phyloP scores from a whole-genome alignment of 2,329 filamentous ascomycete species.

The Monosporascus sp. region DNA sequence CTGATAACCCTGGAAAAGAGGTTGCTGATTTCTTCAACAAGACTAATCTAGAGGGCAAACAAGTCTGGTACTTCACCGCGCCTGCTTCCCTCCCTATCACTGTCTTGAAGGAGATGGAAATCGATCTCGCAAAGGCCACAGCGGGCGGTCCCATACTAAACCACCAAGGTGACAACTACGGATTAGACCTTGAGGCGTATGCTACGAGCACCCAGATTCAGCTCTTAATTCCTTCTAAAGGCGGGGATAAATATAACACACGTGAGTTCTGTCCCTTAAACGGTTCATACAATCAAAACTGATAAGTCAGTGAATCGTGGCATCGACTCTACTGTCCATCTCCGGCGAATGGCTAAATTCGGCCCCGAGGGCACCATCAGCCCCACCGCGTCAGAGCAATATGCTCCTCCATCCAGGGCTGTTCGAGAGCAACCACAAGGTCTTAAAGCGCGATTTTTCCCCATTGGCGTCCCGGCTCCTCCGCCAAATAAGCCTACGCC shows the following conservation, averaged over 20 bases:
- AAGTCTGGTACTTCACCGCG: conserved; percentile 76
- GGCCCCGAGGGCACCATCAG: conserved; percentile 33
- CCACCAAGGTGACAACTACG: conserved; percentile 60
- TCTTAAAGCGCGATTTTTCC: conserved; percentile 61
- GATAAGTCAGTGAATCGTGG: conserved; percentile 32
- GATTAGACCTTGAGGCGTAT: conserved; percentile 47
- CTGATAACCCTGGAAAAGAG: conserved; percentile 37
- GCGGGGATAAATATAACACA: conserved; percentile 47
- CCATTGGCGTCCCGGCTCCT: conserved; percentile 49
- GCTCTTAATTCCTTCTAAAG: conserved; percentile 54
- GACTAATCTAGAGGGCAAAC: conserved; percentile 59
- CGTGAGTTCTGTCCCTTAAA: conserved; percentile 35
- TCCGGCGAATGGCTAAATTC: conserved; percentile 58
- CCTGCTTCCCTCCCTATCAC: conserved; percentile 65
- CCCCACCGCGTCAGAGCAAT: conserved; percentile 34
- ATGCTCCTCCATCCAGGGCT: conserved; percentile 40
- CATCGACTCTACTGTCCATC: conserved; percentile 56
- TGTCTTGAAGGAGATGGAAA: conserved; percentile 58
- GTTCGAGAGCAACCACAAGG: conserved; percentile 62
- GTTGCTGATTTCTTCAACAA: conserved; percentile 51
- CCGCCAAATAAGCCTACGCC: background rate
- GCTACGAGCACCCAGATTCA: conserved; percentile 48
- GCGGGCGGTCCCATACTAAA: conserved; percentile 51
- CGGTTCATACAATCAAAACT: conserved; percentile 14
- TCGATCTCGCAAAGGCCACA: conserved; percentile 50